A percentile compares a stretch with the other conserved stretches of the same genome.
phyloP scores from a whole-genome alignment of 1,139 yeast species.

The Lodderomyces orthopsilosis region DNA sequence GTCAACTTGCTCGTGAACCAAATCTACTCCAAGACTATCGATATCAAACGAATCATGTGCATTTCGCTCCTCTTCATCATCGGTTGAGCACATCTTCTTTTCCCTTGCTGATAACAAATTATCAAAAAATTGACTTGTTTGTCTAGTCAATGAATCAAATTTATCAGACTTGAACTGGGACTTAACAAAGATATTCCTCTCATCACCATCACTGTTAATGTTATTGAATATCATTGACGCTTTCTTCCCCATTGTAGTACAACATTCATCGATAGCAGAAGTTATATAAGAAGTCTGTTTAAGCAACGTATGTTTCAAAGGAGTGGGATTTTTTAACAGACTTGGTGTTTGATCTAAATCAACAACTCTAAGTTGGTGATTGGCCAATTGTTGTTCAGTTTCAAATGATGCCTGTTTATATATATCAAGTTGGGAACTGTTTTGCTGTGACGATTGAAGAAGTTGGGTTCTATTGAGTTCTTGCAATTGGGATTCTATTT shows the following conservation, averaged over 20 bases:
- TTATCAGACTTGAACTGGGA: slow-evolving; percentile 17
- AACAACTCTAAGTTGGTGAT: slow-evolving; percentile 7
- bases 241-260: slow-evolving; percentile 11
- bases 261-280: slow-evolving; percentile 7
- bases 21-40: slow-evolving; percentile 19
- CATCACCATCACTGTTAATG: not conserved
- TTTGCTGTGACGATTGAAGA: not conserved
- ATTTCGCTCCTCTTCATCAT: not conserved
- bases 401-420: slow-evolving; percentile 12
- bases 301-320: slow-evolving; percentile 5
- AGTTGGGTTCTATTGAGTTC: slow-evolving; percentile 2
- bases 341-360: slow-evolving; percentile 1
- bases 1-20: slow-evolving; percentile 14
- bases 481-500: slow-evolving; percentile 16
- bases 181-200: not conserved
- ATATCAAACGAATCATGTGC: slow-evolving; percentile 22
- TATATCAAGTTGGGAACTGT: slow-evolving; percentile 6
- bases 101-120: slow-evolving; percentile 9
- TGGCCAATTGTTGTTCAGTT: slow-evolving; percentile 12
- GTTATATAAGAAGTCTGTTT: slow-evolving; percentile 7
- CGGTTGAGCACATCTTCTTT: slow-evolving; percentile 16
- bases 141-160: slow-evolving; percentile 20
- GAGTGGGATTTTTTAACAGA: slow-evolving; percentile 2
- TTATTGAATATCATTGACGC: slow-evolving; percentile 13
- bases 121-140: slow-evolving; percentile 22